Evolutionary conservation across 2,329 filamentous ascomycete genomes (phyloP), one percentile per base, ranked within the genome.

Genomic region (Aphanoascus verrucosus): DNA sequence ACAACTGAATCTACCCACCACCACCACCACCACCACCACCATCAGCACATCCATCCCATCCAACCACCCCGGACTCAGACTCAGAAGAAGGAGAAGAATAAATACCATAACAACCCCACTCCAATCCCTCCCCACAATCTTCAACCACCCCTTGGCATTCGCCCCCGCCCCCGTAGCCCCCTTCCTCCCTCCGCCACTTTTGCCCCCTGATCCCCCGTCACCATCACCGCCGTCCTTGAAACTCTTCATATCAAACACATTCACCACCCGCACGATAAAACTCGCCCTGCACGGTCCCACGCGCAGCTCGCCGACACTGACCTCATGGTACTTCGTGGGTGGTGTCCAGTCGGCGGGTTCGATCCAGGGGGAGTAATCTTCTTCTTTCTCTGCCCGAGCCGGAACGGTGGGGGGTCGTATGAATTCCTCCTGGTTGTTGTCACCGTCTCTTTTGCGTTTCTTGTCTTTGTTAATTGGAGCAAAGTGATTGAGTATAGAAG

Each of bases 91-190:
- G 15, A 32, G 51, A 6, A 4, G 37, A 44, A 3, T 17, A 53
- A 32, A 43, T 50, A 65, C 63, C 20, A 57, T 14, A 2, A 65
- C 53, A 19, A 52, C 51, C 1, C 61, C 64, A 17, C 53, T 61
- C 34, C 61, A 56, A 51, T 66, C 64, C 53, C 58, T 62, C 5
- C 62, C 55, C n/a, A 61, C 47, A 4, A 63, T 32, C 35, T 60
- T 65, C 19, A 64, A 56, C 55, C 57, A 65, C 6, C 62, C 61
- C 44, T n/a, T n/a, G n/a, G n/a, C n/a, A n/a, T n/a, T n/a, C n/a
- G n/a, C n/a, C n/a, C n/a, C n/a, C n/a, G n/a, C n/a, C n/a, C 57
- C 62, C 5, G 60, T 59, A 43, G 43, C n/a, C 14, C 46, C 43
- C 12, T 37, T 56, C 2, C 23, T 42, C 48, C 38, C 38, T 4